Conservation (phyloP, 1,139 yeast genomes). For the Casaregolazyma suthepensis region DNA sequence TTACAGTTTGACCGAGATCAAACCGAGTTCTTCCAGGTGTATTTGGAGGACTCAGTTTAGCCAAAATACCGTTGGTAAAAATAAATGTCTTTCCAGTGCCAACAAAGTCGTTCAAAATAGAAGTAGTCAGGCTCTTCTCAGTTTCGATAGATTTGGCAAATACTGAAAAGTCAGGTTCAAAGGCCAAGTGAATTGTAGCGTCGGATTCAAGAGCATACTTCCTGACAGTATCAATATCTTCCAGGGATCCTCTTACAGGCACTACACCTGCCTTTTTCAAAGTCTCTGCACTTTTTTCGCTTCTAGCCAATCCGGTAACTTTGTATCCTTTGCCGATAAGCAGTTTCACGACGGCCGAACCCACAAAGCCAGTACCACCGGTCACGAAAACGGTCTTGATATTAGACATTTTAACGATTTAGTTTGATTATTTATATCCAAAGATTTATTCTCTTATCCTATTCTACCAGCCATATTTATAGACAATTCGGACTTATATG, state of each 20-base stretch:
- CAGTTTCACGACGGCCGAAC: constrained; percentile 40
- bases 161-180: constrained; percentile 26
- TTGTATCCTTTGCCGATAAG: constrained; percentile 35
- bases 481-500: not conserved
- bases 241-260: constrained; percentile 24
- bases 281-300: constrained; percentile 37
- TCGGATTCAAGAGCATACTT: constrained; percentile 29
- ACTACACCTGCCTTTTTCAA: constrained; percentile 1
- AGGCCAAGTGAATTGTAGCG: constrained; percentile 35
- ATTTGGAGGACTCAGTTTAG: not conserved
- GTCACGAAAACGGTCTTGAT: constrained; percentile 39
- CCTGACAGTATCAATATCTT: constrained; percentile 25
- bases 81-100: constrained; percentile 23
- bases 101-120: constrained; percentile 26
- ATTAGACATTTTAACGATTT: not conserved
- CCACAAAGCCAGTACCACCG: constrained; percentile 61
- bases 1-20: not conserved
- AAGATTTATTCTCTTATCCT: not conserved
- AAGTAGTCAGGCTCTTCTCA: constrained; percentile 24
- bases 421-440: not conserved
- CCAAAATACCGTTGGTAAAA: not conserved
- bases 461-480: not conserved
- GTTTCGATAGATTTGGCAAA: constrained; percentile 13
- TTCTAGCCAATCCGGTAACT: constrained; percentile 55
- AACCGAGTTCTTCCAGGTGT: not conserved